Base-by-base conservation (phyloP, 352 stramenopile genomes). In the Thraustotheca clavata region DNA sequence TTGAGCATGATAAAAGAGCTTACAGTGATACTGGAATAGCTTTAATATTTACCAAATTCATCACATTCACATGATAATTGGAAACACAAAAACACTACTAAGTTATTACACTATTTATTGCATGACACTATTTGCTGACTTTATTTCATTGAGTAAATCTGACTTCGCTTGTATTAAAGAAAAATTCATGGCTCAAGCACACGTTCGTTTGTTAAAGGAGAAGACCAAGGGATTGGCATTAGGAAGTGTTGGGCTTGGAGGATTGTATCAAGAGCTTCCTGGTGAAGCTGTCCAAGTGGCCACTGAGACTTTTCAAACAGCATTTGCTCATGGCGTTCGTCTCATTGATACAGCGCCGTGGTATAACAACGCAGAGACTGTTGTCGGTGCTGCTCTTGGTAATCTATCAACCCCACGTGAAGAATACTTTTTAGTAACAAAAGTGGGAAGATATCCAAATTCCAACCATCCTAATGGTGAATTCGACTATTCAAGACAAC, bases 401-500 rank as follows among this genome's bases (percentile, higher is more conserved):
- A 70, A 73, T 12, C 62, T 86, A 12, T 16, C 41, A 6, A 32
- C 57, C 34, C 46, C 67, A 27, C 72, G 80, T 49, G 33, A 67
- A 33, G 40, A 69, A 48, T 60, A 88, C n/a, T 76, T 75, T 27
- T 69, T 94, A 20, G 80, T 90, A 46, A 89, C 84, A 34, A 94
- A 94, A 74, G 71, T 85, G 38, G 81, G 84, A 33, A 59, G 84
- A 48, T 90, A 94, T 67, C 72, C 83, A 50, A 68, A 72, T 1
- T 27, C 46, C 7, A 1, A 55, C 29, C 57, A 65, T 26, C 57
- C 38, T 14, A 71, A 93, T 69, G 54, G 55, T 26, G 52, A 48
- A n/a, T 94, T 94, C 75, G 84, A 91, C 71, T 94, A 91, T 75
- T 87, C 80, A 9, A 69, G 72, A 34, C 59, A 77, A 41, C 76